Evolutionary conservation across 2,329 filamentous ascomycete genomes (phyloP).

Genomic region (Talaromyces sp.): DNA sequence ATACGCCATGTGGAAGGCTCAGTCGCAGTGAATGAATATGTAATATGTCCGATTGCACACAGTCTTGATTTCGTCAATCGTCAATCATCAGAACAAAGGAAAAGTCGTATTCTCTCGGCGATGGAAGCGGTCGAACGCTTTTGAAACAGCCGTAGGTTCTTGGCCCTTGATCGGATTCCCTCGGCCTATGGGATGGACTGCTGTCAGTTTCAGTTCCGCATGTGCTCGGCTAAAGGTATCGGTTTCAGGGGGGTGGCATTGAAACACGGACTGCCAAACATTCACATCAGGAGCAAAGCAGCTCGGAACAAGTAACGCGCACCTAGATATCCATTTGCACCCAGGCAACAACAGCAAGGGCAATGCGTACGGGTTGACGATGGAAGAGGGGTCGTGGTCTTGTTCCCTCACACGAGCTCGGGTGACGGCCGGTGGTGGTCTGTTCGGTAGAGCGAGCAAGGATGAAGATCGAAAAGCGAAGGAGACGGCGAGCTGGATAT

Average conservation of each 20-base stretch:
- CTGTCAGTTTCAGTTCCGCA: neutral
- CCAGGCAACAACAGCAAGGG: neutral
- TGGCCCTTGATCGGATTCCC: neutral
- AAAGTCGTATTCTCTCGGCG: neutral
- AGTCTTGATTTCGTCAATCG: neutral
- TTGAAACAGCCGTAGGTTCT: neutral
- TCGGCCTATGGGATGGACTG: neutral
- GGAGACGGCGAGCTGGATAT: too few relatives aligned
- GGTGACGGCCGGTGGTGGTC: neutral
- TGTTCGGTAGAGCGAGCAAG: neutral
- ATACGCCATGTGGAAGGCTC: slow-evolving; percentile 29
- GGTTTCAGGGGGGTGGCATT: neutral
- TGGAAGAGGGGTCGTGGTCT: neutral
- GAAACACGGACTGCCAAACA: neutral
- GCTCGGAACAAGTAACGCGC: neutral
- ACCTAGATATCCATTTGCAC: neutral
- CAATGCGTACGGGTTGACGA: neutral
- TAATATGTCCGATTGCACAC: neutral
- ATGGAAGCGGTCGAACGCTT: neutral
- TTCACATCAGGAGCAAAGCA: neutral
- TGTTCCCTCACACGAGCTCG: neutral
- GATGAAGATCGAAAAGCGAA: neutral
- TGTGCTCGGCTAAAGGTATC: neutral
- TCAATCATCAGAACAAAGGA: slow-evolving; percentile 4
- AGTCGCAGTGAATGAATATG: neutral